Evolutionary conservation across 371 early-diverging fungal species (phyloP).

Genomic region (Mortierella sp.): DNA sequence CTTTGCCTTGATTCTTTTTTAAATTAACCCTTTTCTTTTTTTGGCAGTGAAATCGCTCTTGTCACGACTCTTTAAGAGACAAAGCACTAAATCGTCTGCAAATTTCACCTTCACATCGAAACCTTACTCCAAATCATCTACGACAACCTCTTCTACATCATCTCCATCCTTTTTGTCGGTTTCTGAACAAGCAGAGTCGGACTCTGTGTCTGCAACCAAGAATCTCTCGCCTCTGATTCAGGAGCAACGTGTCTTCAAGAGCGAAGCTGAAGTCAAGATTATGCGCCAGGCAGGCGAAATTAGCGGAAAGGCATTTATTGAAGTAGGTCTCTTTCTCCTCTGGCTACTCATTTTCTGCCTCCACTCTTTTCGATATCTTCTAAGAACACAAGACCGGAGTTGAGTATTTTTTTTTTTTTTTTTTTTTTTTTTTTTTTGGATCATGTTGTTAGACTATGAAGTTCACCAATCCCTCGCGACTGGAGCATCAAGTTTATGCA

Average conservation of each 20-base stretch:
- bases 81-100: slow-evolving; percentile 21
- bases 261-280: slow-evolving; percentile 75
- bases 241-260: slow-evolving; percentile 82
- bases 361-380: no score
- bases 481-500: slow-evolving; percentile 84
- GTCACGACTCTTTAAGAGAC: no score
- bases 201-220: slow-evolving; percentile 53
- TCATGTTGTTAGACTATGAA: slow-evolving; percentile 65
- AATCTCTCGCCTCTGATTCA: slow-evolving; percentile 73
- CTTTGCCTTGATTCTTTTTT: no score
- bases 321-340: no score
- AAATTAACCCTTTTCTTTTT: slow-evolving; percentile 10
- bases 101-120: slow-evolving; percentile 24
- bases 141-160: neutral
- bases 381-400: neutral
- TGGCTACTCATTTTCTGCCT: no score
- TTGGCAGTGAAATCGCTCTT: slow-evolving; percentile 5
- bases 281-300: slow-evolving; percentile 86
- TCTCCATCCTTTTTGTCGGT: neutral
- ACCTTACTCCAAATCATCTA: slow-evolving; percentile 7
- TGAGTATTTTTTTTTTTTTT: neutral
- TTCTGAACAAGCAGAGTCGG: slow-evolving; percentile 42
- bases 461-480: slow-evolving; percentile 72
- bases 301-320: slow-evolving; percentile 80
- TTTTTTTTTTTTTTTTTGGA: neutral